Conservation (phyloP, 192 early-diverging fungal genomes). For the Coemansia pectinata region DNA sequence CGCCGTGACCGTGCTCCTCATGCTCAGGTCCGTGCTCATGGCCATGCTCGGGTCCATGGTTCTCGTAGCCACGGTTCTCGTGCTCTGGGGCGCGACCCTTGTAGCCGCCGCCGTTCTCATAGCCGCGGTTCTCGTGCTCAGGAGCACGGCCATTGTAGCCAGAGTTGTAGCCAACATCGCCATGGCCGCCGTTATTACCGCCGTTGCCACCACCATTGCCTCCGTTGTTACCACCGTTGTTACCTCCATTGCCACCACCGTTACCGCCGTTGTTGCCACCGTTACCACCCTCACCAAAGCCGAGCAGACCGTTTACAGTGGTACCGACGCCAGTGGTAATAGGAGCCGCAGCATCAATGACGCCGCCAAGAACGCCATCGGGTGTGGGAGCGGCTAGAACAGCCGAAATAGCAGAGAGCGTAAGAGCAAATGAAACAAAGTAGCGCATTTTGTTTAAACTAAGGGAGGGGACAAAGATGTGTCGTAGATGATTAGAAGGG, state of each 20-base stretch:
- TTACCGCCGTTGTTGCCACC: not conserved
- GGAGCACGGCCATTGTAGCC: conserved; percentile 4
- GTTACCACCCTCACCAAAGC: not conserved
- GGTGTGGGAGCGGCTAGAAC: conserved; percentile 14
- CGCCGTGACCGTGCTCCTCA: conserved; percentile 1
- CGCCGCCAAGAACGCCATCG: conserved; percentile 19
- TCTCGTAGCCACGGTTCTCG: not conserved
- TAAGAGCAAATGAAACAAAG: not conserved
- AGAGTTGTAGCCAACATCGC: conserved; percentile 1
- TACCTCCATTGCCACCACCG: not conserved
- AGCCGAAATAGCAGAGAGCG: conserved; percentile 3
- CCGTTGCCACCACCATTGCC: not conserved
- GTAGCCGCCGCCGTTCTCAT: conserved; percentile 5
- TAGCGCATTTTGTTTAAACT: conserved; percentile 1
- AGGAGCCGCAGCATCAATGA: conserved; percentile 20
- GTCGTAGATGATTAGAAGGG: not conserved
- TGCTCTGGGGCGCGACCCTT: not conserved
- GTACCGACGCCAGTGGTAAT: conserved; percentile 14
- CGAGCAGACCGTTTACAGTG: conserved; percentile 16
- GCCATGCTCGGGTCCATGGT: conserved; percentile 4
- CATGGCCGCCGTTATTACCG: not conserved
- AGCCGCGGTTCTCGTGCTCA: conserved; percentile 4
- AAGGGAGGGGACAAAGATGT: not conserved
- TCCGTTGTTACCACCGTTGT: not conserved
- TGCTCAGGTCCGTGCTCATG: conserved; percentile 27